A percentile compares a stretch with the other conserved stretches of the same genome.
Evolutionary conservation across 257 asterid species (phyloP).

Genomic region (Rauvolfia tetraphylla): DNA sequence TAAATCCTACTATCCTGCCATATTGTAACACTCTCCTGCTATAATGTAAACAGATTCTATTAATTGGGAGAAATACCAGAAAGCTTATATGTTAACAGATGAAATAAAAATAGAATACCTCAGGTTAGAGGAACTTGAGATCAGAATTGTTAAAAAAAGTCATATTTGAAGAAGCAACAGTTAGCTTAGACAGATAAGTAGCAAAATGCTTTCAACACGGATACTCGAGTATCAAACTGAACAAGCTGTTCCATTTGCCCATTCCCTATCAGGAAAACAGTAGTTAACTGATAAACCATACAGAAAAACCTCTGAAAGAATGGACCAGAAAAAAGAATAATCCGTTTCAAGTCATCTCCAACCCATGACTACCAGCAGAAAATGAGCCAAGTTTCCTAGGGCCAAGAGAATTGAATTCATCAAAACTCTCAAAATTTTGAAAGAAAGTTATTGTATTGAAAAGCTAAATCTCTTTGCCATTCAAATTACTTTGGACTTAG

Average conservation of each 20-base stretch:
- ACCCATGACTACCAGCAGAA: not conserved
- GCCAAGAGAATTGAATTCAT: not conserved
- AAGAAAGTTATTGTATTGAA: not conserved
- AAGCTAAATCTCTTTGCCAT: not conserved
- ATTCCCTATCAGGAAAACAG: not conserved
- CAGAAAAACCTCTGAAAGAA: not conserved
- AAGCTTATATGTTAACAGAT: not conserved
- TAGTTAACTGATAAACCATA: not conserved
- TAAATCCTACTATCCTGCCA: not conserved
- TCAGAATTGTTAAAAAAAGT: too few species aligned
- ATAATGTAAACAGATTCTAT: not conserved
- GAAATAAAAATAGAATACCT: not conserved
- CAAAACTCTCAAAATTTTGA: not conserved
- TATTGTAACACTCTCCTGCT: not conserved
- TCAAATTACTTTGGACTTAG: not conserved
- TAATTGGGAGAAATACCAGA: not conserved
- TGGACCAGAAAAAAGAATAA: not conserved
- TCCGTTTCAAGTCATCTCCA: not conserved
- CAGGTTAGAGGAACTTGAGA: conserved; percentile 2
- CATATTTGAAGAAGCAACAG: not conserved
- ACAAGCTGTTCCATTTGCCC: not conserved
- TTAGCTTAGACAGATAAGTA: not conserved
- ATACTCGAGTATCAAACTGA: not conserved
- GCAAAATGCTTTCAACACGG: not conserved
- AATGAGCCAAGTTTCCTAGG: not conserved